Base-by-base conservation (phyloP, 139 green algal genomes). In the Haematococcus lacustris region DNA sequence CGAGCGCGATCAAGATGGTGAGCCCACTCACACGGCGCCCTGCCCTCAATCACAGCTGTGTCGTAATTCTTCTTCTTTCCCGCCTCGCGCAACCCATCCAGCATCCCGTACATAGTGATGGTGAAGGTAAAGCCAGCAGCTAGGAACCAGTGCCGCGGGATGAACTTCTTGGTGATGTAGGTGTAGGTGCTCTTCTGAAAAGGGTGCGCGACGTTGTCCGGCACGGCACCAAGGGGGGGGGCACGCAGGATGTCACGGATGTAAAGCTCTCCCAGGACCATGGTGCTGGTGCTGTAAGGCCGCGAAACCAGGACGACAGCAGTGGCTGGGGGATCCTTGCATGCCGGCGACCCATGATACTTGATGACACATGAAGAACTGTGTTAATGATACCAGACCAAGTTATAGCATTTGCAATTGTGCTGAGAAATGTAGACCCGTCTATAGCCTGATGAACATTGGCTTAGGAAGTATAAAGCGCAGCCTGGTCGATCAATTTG, bases 51-150 rank as follows among this genome's bases (percentile, higher is more conserved):
- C 26, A 64, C 53, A 30, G 53, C 53, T 30, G 53, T 26, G 34
- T 88, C 83, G 51, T 82, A 88, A 9, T 75, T 68, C n/a, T 66
- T 75, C 73, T 88, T 82, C 79, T 86, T 82, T 30, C 70, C 75
- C 32, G 68, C 67, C 34, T 81, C 69, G 35, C 73, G 70, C 33
- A 81, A 61, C 5, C 13, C 21, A 34, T 88, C 83, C 3, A 88
- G 72, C 30, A 59, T 57, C 28, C 72, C 77, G 39, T 84, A 88
- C 57, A 84, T 37, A 0, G 66, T 83, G 33, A 88, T 38, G 23
- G 79, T 74, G 40, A 85, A 81, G 23, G 65, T 76, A 47, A 80
- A 83, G 28, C 79, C 83, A 51, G 79, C 71, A 21, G 80, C 72
- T 26, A 88, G 66, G 37, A 79, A 80, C 66, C 68, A 82, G 68